Evolutionary conservation across 1,139 yeast genomes (phyloP).

Genomic region (Suhomyces atakaporum): DNA sequence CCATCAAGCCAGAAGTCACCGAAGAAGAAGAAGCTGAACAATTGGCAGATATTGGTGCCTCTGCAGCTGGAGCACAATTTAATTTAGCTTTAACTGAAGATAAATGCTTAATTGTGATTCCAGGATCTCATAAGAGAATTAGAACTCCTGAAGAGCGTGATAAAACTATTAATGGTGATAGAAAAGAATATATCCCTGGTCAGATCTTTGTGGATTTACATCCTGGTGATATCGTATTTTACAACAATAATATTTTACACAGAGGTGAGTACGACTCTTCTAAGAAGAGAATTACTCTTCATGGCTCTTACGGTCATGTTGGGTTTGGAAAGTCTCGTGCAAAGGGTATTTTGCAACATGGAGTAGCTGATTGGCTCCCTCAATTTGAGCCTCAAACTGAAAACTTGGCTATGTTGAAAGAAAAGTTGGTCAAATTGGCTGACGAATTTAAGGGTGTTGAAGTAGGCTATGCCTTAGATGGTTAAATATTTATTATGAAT

Average conservation of each 20-base stretch:
- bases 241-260: constrained; percentile 56
- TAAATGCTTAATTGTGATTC: constrained; percentile 52
- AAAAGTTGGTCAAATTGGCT: constrained; percentile 39
- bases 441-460: constrained; percentile 42
- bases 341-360: constrained; percentile 56
- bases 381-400: constrained; percentile 39
- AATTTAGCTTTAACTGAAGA: constrained; percentile 55
- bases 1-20: constrained; percentile 51
- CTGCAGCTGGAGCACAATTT: constrained; percentile 57
- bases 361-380: constrained; percentile 54
- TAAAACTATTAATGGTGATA: constrained; percentile 38
- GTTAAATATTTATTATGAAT: constrained; percentile 19
- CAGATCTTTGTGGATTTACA: constrained; percentile 46
- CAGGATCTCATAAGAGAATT: constrained; percentile 51
- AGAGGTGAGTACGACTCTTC: constrained; percentile 49
- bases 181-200: constrained; percentile 41
- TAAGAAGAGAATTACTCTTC: constrained; percentile 49
- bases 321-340: constrained; percentile 49
- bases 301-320: constrained; percentile 56
- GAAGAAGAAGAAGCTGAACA: constrained; percentile 49
- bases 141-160: constrained; percentile 50
- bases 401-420: constrained; percentile 36
- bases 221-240: constrained; percentile 59
- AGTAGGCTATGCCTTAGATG: constrained; percentile 50
- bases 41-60: constrained; percentile 29